Percentiles rank a stretch among this genome's conserved stretches.
These are phyloP conservation scores for Phialemonium atrogriseum DNA, from an alignment of 2,329 filamentous ascomycete species.

Conservation along the genomic window DNA sequence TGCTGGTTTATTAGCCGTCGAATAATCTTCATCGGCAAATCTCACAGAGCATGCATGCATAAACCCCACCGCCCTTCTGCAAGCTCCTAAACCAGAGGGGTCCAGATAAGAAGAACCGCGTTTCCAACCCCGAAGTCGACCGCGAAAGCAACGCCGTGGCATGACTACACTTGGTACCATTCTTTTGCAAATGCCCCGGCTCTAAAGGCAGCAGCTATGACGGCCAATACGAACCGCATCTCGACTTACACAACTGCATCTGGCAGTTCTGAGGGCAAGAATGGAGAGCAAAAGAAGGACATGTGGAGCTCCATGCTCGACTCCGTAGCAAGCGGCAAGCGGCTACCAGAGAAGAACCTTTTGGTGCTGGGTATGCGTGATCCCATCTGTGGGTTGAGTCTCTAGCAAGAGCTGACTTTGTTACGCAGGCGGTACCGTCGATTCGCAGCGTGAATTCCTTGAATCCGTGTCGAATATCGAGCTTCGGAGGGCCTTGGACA, in stretches of 20 bases:
- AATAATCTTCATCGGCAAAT: too few relatives aligned
- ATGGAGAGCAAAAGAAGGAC: conserved; percentile 69
- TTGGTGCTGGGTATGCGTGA: conserved; percentile 63
- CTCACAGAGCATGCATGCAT: too few relatives aligned
- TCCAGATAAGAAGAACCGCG: too few relatives aligned
- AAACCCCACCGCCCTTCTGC: too few relatives aligned
- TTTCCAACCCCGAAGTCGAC: background rate
- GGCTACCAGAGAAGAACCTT: conserved; percentile 84
- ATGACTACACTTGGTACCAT: background rate
- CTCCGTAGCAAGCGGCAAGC: conserved; percentile 80
- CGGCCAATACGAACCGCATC: conserved; percentile 44
- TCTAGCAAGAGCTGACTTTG: conserved; percentile 17
- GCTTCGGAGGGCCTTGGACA: conserved; percentile 43
- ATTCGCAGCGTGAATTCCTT: conserved; percentile 78
- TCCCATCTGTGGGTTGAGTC: conserved; percentile 1
- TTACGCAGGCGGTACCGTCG: conserved; percentile 63
- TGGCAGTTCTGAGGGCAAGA: conserved; percentile 44
- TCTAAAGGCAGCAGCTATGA: conserved; percentile 21
- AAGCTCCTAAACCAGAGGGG: too few relatives aligned
- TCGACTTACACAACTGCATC: conserved; percentile 52
- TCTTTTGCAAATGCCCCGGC: background rate
- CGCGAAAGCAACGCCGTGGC: background rate
- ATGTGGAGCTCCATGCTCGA: conserved; percentile 94
- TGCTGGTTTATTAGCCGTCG: too few relatives aligned
- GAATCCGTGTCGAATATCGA: conserved; percentile 53